Percentiles rank a stretch among this genome's conserved stretches.
phyloP scores from a whole-genome alignment of 2,329 filamentous ascomycete genomes.

The Hirsutella rhossiliensis region DNA sequence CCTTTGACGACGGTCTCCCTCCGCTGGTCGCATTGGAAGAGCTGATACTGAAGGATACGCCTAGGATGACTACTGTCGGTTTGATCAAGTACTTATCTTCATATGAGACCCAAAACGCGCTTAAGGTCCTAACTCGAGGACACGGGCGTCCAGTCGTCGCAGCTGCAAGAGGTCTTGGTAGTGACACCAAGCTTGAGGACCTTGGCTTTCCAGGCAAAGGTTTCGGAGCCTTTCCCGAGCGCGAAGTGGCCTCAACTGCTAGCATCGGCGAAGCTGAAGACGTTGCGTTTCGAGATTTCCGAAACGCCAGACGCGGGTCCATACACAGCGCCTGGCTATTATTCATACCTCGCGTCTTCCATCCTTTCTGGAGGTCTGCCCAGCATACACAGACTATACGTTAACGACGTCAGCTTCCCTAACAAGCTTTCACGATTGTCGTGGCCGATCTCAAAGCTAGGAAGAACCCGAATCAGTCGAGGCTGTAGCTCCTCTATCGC shows the following conservation, averaged over 20 bases:
- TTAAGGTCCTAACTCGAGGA: constrained; percentile 61
- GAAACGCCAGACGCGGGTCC: constrained; percentile 43
- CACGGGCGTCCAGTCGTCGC: constrained; percentile 55
- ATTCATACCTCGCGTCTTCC: constrained; percentile 75
- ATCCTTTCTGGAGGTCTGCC: constrained; percentile 67
- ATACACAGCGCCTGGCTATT: constrained; percentile 54
- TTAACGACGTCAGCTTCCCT: constrained; percentile 76
- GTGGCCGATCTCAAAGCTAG: constrained; percentile 38
- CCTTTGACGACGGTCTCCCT: constrained; percentile 50
- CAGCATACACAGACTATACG: constrained; percentile 64
- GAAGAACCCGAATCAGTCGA: constrained; percentile 16
- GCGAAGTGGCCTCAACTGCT: constrained; percentile 44
- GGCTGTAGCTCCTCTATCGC: constrained; percentile 17
- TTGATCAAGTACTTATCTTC: constrained; percentile 55
- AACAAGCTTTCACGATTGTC: constrained; percentile 64
- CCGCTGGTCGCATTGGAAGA: constrained; percentile 64
- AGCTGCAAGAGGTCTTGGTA: constrained; percentile 48
- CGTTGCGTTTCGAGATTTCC: constrained; percentile 75
- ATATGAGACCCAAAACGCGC: constrained; percentile 42
- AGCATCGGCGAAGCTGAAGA: constrained; percentile 54
- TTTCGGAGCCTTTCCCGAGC: constrained; percentile 36
- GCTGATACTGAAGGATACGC: constrained; percentile 59
- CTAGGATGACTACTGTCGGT: constrained; percentile 59
- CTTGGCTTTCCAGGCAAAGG: constrained; percentile 39
- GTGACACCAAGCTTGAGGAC: constrained; percentile 45